These are phyloP conservation scores for Sporisorium reilianum DNA, from an alignment of 1,284 basidiomycete species.

Conservation along the genomic window DNA sequence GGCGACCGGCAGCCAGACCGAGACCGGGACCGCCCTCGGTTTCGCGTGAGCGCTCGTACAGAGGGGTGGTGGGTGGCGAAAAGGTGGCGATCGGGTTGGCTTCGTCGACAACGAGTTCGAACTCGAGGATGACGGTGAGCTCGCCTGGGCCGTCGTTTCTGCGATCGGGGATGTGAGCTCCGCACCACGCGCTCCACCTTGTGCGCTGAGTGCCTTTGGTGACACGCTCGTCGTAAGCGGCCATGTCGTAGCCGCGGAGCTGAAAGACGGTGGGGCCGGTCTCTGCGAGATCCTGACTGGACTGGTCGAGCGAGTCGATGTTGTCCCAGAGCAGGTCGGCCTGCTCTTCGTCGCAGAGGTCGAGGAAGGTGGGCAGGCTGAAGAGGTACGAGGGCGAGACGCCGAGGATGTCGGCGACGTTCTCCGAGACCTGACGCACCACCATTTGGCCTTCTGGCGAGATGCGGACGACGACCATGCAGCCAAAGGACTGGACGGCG, in stretches of 20 bases:
- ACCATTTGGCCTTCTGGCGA: slow-evolving; percentile 75
- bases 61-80: slow-evolving; percentile 46
- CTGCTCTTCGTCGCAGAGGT: slow-evolving; percentile 79
- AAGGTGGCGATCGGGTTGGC: slow-evolving; percentile 76
- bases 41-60: slow-evolving; percentile 20
- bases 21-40: slow-evolving; percentile 56
- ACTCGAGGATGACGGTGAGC: slow-evolving; percentile 75
- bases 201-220: slow-evolving; percentile 68
- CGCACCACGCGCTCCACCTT: slow-evolving; percentile 87
- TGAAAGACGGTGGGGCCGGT: slow-evolving; percentile 74
- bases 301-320: slow-evolving; percentile 77
- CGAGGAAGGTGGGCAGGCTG: slow-evolving; percentile 80
- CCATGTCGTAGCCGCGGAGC: slow-evolving; percentile 75
- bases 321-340: slow-evolving; percentile 82
- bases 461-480: slow-evolving; percentile 82
- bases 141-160: slow-evolving; percentile 36
- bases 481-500: slow-evolving; percentile 86
- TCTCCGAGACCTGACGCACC: slow-evolving; percentile 86
- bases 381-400: slow-evolving; percentile 83
- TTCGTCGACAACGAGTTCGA: slow-evolving; percentile 81
- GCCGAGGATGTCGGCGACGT: slow-evolving; percentile 78
- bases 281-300: slow-evolving; percentile 71
- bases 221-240: slow-evolving; percentile 70
- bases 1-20: slow-evolving; percentile 25
- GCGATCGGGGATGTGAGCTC: slow-evolving; percentile 73